Percentiles rank a stretch among this genome's conserved stretches.
These are phyloP conservation scores for Aspergillus melleus DNA, from an alignment of 2,329 filamentous ascomycete species.

Conservation along the genomic window DNA sequence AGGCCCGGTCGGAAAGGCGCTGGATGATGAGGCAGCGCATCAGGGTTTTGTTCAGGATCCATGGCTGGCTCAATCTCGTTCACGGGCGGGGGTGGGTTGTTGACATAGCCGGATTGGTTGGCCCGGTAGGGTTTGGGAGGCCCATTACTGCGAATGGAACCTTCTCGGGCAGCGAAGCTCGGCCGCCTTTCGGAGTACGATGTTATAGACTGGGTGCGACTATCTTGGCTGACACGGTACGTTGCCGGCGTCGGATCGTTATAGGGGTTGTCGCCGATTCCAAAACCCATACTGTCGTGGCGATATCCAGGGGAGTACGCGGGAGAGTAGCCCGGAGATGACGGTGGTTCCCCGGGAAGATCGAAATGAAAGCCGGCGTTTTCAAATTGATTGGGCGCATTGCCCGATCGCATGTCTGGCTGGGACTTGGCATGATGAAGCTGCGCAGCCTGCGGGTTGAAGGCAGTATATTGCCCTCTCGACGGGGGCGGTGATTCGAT, in stretches of 20 bases:
- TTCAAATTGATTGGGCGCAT: conserved; percentile 36
- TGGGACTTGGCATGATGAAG: conserved; percentile 45
- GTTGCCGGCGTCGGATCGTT: conserved; percentile 18
- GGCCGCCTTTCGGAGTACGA: conserved; percentile 8
- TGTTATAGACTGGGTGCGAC: conserved; percentile 12
- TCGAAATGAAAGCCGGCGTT: conserved; percentile 69
- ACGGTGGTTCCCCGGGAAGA: conserved; percentile 52
- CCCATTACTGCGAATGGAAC: conserved; percentile 18
- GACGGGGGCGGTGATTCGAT: conserved; percentile 18
- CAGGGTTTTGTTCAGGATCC: conserved; percentile 48
- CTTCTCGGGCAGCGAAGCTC: conserved; percentile 11
- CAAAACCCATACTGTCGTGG: conserved; percentile 21
- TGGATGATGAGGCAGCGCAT: conserved; percentile 58
- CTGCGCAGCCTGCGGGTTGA: conserved; percentile 32
- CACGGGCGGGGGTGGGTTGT: conserved; percentile 16
- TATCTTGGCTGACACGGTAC: conserved; percentile 16
- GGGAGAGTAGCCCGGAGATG: conserved; percentile 4
- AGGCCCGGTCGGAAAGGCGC: conserved; percentile 54
- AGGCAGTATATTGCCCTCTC: conserved; percentile 36
- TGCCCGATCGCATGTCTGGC: conserved; percentile 41
- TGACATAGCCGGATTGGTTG: conserved; percentile 23
- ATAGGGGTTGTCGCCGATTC: conserved; percentile 22
- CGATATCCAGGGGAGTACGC: conserved; percentile 7
- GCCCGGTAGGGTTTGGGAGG: conserved; percentile 21
- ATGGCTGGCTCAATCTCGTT: conserved; percentile 13